These are phyloP conservation scores for Starmerella kuoi DNA, from an alignment of 805 yeast genomes.

Conservation along the genomic window DNA sequence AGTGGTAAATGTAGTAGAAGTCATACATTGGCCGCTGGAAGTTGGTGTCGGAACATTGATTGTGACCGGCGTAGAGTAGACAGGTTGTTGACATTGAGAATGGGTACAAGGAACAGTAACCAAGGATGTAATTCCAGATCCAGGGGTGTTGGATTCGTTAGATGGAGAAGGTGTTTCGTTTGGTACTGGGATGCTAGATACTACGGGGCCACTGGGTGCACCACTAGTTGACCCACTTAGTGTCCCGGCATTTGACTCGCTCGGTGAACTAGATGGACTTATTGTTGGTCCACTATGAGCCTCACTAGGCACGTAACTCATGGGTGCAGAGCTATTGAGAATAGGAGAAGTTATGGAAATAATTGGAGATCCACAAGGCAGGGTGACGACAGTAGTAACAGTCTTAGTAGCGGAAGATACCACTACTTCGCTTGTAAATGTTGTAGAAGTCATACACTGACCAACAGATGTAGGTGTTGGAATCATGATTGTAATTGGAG, in stretches of 20 bases:
- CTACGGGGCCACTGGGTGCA: too few relatives aligned
- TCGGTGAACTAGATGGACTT: too few relatives aligned
- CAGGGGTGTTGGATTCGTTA: too few relatives aligned
- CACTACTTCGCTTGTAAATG: conserved; percentile 3
- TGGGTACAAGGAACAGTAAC: conserved; percentile 13
- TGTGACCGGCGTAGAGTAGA: conserved; percentile 4
- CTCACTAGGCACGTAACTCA: too few relatives aligned
- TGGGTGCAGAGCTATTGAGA: too few relatives aligned
- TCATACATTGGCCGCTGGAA: conserved; percentile 8
- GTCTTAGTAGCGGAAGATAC: conserved; percentile 7
- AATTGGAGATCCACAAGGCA: conserved; percentile 16
- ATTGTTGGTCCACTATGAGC: too few relatives aligned
- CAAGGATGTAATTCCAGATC: too few relatives aligned
- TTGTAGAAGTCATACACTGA: conserved; percentile 9
- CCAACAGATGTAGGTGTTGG: conserved; percentile 8
- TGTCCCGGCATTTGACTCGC: too few relatives aligned
- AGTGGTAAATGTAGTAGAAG: conserved; percentile 1
- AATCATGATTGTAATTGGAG: conserved; percentile 7
- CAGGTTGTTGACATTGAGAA: conserved; percentile 1
- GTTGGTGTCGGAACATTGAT: conserved; percentile 6
- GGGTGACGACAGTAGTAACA: conserved; percentile 12
- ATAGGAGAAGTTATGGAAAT: too few relatives aligned
- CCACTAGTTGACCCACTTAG: too few relatives aligned
- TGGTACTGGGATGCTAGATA: too few relatives aligned
- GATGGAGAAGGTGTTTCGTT: too few relatives aligned